A percentile compares a stretch with the other conserved stretches of the same genome.
Evolutionary conservation across 805 yeast genomes (phyloP).

Genomic region (Starmera quercuum): DNA sequence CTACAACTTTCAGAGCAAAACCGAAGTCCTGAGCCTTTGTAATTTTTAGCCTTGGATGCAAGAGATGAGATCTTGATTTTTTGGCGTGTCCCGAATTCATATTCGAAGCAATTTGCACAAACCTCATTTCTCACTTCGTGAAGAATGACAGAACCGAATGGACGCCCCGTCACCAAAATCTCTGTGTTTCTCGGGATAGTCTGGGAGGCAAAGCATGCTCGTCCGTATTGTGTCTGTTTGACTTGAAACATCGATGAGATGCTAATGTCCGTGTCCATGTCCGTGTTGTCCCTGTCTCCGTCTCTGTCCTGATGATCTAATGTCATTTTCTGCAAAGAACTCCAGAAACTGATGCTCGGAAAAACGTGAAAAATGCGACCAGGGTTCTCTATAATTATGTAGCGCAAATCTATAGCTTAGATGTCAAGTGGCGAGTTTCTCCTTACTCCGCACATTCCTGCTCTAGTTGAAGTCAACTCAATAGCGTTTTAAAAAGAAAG

Average conservation of each 20-base stretch:
- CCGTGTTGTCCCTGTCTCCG: no score
- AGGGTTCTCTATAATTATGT: no score
- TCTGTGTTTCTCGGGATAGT: slow-evolving; percentile 33
- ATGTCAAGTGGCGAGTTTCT: no score
- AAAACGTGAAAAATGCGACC: no score
- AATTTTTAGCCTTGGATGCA: slow-evolving; percentile 7
- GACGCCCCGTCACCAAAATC: slow-evolving; percentile 31
- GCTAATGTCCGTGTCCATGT: slow-evolving; percentile 9
- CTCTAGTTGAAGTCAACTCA: no score
- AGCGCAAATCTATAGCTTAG: no score
- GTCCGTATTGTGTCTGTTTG: slow-evolving; percentile 39
- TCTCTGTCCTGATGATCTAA: no score
- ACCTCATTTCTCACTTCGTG: slow-evolving; percentile 56
- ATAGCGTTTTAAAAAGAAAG: no score
- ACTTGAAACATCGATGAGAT: slow-evolving; percentile 28
- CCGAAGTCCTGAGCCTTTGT: slow-evolving; percentile 37
- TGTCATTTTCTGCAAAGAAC: no score
- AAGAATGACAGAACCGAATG: slow-evolving; percentile 40
- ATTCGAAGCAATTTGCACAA: slow-evolving; percentile 45
- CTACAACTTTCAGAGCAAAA: slow-evolving; percentile 46
- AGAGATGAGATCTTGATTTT: slow-evolving; percentile 28
- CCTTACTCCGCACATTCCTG: no score
- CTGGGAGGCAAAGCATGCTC: slow-evolving; percentile 48
- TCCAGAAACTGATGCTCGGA: no score
- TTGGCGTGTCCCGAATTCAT: slow-evolving; percentile 38